Evolutionary conservation across 2,329 filamentous ascomycete species (phyloP).

Genomic region (Xenoacremonium recifei): DNA sequence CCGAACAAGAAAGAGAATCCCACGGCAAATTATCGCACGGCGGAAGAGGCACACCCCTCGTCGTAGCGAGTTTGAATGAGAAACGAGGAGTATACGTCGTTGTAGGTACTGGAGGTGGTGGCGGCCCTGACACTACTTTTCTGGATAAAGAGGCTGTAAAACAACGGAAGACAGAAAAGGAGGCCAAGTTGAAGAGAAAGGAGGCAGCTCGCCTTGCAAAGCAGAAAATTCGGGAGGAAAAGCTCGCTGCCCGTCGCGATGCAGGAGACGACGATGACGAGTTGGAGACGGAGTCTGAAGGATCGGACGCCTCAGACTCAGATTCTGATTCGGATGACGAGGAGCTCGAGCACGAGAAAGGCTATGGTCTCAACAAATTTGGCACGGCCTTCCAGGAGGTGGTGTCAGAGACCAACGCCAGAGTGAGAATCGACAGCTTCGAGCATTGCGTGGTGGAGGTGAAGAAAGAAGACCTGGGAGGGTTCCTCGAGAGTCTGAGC

Average conservation of each 20-base stretch:
- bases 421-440: conserved; percentile 92
- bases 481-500: conserved; percentile 88
- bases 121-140: conserved; percentile 69
- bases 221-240: conserved; percentile 60
- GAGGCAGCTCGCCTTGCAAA: conserved; percentile 58
- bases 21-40: conserved; percentile 68
- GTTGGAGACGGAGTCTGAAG: conserved; percentile 43
- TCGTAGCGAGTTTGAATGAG: conserved; percentile 88
- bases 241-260: conserved; percentile 54
- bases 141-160: conserved; percentile 65
- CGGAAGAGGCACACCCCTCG: conserved; percentile 76
- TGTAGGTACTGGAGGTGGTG: conserved; percentile 87
- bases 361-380: conserved; percentile 83
- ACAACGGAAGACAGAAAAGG: conserved; percentile 61
- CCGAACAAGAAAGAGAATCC: conserved; percentile 79
- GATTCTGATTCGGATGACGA: conserved; percentile 53
- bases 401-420: conserved; percentile 82
- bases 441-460: conserved; percentile 98
- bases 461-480: conserved; percentile 89
- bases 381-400: conserved; percentile 96
- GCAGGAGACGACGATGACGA: conserved; percentile 48
- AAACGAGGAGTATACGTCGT: conserved; percentile 85
- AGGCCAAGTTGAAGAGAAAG: conserved; percentile 60
- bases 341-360: conserved; percentile 54
- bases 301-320: conserved; percentile 38